Conservation (phyloP, 148 eudicot genomes). For the Tetragonia tetragonoides region DNA sequence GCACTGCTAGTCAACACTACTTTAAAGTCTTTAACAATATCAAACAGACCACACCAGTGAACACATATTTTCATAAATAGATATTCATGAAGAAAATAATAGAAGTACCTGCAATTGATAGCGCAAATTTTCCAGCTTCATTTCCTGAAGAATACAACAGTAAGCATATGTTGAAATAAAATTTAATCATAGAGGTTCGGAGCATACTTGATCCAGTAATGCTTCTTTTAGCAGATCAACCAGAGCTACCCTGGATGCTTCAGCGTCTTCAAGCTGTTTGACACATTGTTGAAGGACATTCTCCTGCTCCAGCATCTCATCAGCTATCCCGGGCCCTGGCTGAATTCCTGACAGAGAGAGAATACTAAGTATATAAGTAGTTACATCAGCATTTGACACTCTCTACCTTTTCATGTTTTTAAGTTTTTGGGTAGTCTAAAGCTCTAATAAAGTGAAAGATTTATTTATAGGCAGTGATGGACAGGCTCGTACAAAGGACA, state of each 20-base stretch:
- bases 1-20: too few species aligned
- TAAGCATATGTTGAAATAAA: background rate
- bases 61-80: background rate
- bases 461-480: too few species aligned
- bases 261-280: conserved; percentile 69
- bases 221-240: conserved; percentile 78
- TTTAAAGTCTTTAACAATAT: background rate
- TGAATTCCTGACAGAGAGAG: conserved; percentile 45
- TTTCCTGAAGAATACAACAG: conserved; percentile 49
- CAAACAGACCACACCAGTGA: background rate
- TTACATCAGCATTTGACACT: background rate
- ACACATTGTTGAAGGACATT: conserved; percentile 56
- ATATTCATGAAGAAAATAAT: background rate
- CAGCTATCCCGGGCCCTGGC: conserved; percentile 42
- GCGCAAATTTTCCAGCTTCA: conserved; percentile 52
- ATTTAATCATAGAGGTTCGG: background rate
- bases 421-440: too few species aligned
- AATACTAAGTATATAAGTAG: background rate
- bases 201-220: conserved; percentile 71
- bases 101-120: conserved; percentile 57
- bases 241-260: conserved; percentile 55
- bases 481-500: too few species aligned
- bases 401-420: too few species aligned
- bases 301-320: conserved; percentile 79
- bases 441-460: too few species aligned